These are phyloP conservation scores for Allium cepa DNA, from an alignment of 106 monocot genomes.

Conservation along the genomic window DNA sequence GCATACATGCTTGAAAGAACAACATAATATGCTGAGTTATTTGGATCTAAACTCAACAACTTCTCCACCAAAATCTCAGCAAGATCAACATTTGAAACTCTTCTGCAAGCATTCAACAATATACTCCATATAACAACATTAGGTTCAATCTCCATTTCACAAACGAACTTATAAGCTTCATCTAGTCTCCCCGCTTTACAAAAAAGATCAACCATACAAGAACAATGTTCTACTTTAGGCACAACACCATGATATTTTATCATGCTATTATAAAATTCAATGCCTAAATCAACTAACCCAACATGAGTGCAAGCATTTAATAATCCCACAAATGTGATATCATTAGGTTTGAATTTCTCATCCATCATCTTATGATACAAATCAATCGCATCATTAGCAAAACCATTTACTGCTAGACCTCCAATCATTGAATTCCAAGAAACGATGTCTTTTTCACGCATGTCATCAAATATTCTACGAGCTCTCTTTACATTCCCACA, in stretches of 20 bases:
- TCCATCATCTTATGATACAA: constrained; percentile 51
- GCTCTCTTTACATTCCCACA: constrained; percentile 73
- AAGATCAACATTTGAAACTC: constrained; percentile 44
- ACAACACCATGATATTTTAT: constrained; percentile 23
- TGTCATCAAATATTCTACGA: constrained; percentile 37
- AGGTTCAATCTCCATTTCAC: constrained; percentile 62
- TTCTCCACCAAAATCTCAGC: constrained; percentile 57
- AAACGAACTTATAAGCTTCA: constrained; percentile 64
- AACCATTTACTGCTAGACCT: constrained; percentile 70
- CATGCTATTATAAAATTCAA: constrained; percentile 56
- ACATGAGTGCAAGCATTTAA: constrained; percentile 84
- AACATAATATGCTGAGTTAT: constrained; percentile 83
- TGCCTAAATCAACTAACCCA: constrained; percentile 62
- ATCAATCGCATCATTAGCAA: constrained; percentile 49
- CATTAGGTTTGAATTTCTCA: constrained; percentile 39
- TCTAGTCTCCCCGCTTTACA: constrained; percentile 64
- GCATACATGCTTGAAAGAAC: constrained; percentile 76
- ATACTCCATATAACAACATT: constrained; percentile 82
- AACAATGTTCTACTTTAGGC: constrained; percentile 76
- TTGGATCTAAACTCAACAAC: constrained; percentile 62
- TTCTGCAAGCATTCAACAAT: constrained; percentile 65
- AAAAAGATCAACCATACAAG: constrained; percentile 74
- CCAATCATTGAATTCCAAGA: constrained; percentile 93
- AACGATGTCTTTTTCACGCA: constrained; percentile 55
- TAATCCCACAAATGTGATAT: constrained; percentile 66